These are phyloP conservation scores for Malassezia slooffiae DNA, from an alignment of 1,284 basidiomycete species.

Conservation along the genomic window DNA sequence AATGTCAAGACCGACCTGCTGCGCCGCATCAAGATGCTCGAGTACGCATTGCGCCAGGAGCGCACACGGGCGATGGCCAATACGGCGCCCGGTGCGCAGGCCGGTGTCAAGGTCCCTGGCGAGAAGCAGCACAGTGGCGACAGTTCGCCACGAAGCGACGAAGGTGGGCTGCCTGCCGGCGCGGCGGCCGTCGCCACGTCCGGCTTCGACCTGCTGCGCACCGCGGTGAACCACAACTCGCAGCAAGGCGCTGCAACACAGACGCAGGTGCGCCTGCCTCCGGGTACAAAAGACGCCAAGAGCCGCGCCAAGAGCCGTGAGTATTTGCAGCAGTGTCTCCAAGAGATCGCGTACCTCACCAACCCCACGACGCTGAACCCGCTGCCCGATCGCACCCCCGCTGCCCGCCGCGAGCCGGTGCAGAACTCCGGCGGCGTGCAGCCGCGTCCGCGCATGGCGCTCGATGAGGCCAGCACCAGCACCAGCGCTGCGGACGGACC, in stretches of 20 bases:
- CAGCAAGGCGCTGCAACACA: not conserved
- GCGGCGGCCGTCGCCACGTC: too few relatives aligned
- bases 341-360: slow-evolving; percentile 94
- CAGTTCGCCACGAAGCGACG: too few relatives aligned
- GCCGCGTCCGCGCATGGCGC: not conserved
- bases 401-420: too few relatives aligned
- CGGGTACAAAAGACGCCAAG: slow-evolving; percentile 69
- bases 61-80: slow-evolving; percentile 55
- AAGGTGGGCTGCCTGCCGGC: too few relatives aligned
- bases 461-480: too few relatives aligned
- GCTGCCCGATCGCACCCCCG: slow-evolving; percentile 48
- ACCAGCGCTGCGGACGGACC: too few relatives aligned
- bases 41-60: slow-evolving; percentile 71
- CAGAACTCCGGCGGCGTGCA: too few relatives aligned
- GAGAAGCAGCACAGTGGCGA: too few relatives aligned
- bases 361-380: slow-evolving; percentile 95
- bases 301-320: slow-evolving; percentile 85
- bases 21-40: slow-evolving; percentile 96
- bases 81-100: too few relatives aligned
- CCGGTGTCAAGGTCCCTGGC: too few relatives aligned
- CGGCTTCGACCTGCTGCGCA: too few relatives aligned
- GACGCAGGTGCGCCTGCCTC: slow-evolving; percentile 12
- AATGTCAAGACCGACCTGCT: slow-evolving; percentile 91
- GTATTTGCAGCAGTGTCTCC: slow-evolving; percentile 94
- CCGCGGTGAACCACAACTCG: not conserved